Percentiles rank a stretch among this genome's conserved stretches.
phyloP scores from a whole-genome alignment of 345 rosid species.

The Eucalyptus marginata region DNA sequence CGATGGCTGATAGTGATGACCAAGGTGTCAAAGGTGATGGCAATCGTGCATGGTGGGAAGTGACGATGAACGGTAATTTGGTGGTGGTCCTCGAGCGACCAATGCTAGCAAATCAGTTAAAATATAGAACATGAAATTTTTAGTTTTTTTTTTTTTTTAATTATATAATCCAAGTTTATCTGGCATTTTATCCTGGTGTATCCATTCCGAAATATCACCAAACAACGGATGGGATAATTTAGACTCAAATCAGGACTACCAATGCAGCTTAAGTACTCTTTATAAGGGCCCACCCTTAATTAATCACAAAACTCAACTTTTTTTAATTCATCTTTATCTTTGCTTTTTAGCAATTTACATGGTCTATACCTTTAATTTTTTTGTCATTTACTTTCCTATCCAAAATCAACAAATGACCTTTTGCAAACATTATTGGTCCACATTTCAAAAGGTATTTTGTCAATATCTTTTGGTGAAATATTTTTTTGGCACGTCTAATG shows the following conservation, averaged over 20 bases:
- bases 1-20: fast-evolving
- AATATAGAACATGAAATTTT: too few species aligned
- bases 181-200: too few species aligned
- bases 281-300: background rate
- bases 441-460: background rate
- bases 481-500: background rate
- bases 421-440: background rate
- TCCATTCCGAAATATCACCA: too few species aligned
- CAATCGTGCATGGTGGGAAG: background rate
- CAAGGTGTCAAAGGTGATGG: background rate
- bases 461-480: background rate
- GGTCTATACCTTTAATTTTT: background rate
- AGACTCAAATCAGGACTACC: too few species aligned
- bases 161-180: too few species aligned
- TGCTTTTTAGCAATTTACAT: background rate
- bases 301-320: background rate
- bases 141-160: fast-evolving
- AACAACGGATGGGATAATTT: fast-evolving
- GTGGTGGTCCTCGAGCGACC: fast-evolving
- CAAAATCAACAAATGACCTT: background rate
- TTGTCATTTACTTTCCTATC: background rate
- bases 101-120: fast-evolving
- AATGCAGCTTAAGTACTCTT: background rate
- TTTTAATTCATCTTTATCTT: background rate
- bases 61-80: background rate